Conservation (phyloP, 2,329 filamentous ascomycete species). For the Lasiodiplodia hormozganensis region DNA sequence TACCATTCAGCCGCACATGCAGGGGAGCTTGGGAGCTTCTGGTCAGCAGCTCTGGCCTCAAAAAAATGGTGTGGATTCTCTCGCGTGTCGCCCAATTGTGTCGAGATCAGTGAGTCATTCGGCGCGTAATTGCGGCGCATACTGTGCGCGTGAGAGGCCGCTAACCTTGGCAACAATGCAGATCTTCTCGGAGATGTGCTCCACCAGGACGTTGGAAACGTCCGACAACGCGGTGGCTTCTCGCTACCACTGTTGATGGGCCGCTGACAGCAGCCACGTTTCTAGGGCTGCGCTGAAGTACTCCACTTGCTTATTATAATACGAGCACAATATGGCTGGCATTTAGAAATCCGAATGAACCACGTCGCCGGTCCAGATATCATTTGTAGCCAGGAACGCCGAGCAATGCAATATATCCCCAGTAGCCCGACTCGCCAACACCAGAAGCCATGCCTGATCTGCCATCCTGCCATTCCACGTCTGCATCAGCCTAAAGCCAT, state of each 20-base stretch:
- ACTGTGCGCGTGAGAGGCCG: background rate
- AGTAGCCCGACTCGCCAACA: background rate
- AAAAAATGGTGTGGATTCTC: background rate
- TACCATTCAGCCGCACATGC: conserved; percentile 22
- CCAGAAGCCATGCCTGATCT: conserved; percentile 4
- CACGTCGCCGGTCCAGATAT: background rate
- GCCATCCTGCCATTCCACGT: background rate
- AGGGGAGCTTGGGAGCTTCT: background rate
- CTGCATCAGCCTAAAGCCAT: background rate
- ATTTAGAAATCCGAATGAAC: background rate
- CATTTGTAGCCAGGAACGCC: conserved; percentile 10
- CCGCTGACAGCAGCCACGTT: background rate
- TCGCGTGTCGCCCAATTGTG: background rate
- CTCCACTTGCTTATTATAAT: background rate
- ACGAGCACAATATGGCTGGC: background rate
- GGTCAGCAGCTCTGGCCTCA: background rate
- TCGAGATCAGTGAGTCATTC: background rate
- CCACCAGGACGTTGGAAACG: background rate
- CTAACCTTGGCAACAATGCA: background rate
- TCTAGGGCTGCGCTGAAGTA: background rate
- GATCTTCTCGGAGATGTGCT: background rate
- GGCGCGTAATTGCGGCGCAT: background rate
- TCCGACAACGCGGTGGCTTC: background rate
- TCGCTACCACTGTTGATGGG: background rate
- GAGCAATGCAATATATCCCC: conserved; percentile 1